Conservation (phyloP, 805 yeast species). For the Candida suzukii region DNA sequence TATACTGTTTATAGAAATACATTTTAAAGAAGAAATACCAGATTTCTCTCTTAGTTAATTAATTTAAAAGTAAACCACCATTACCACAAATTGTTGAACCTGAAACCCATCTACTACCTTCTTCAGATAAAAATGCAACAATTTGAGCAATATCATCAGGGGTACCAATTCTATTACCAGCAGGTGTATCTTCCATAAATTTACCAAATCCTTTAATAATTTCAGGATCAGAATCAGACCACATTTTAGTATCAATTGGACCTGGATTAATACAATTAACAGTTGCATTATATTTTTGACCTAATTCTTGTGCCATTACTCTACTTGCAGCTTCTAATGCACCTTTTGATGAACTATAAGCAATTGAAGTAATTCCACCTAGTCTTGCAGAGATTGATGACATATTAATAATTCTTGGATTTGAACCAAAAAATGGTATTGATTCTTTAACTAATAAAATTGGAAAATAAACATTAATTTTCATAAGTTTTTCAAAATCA, state of each 20-base stretch:
- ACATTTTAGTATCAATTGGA: conserved; percentile 11
- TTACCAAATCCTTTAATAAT: conserved; percentile 7
- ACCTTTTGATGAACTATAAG: conserved; percentile 12
- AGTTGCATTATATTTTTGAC: conserved; percentile 9
- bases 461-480: conserved; percentile 7
- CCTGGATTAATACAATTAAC: conserved; percentile 11
- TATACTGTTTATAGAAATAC: too few relatives aligned
- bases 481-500: conserved; percentile 5
- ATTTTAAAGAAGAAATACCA: background rate
- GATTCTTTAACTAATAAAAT: conserved; percentile 5
- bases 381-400: conserved; percentile 8
- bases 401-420: conserved; percentile 9
- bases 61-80: conserved; percentile 9
- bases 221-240: conserved; percentile 7
- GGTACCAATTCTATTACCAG: conserved; percentile 12
- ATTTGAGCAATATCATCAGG: conserved; percentile 14
- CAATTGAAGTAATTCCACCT: conserved; percentile 3
- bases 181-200: conserved; percentile 7
- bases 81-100: conserved; percentile 11
- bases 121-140: conserved; percentile 10
- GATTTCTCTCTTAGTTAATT: background rate
- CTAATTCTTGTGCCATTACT: conserved; percentile 11
- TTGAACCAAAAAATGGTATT: conserved; percentile 6
- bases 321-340: conserved; percentile 10
- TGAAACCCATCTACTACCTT: conserved; percentile 11